Conservation (phyloP, 2,329 filamentous ascomycete genomes). For the Xylaria sp. region DNA sequence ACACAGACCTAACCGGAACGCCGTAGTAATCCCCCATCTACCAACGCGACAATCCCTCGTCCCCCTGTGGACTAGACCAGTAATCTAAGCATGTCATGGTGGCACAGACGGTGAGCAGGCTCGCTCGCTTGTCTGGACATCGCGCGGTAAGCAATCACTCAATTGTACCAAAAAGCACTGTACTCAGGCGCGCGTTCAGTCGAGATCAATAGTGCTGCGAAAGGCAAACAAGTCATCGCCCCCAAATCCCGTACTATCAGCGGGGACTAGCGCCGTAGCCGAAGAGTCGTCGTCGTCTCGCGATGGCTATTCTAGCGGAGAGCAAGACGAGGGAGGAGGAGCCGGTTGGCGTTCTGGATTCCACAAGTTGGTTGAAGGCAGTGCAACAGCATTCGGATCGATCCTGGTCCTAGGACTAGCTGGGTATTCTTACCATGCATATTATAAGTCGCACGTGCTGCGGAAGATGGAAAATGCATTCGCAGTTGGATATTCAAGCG, state of each 20-base stretch:
- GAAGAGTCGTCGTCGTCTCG: constrained; percentile 13
- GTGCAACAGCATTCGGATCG: constrained; percentile 47
- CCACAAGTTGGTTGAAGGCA: constrained; percentile 47
- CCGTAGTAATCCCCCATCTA: background rate
- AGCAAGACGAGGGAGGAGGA: constrained; percentile 1
- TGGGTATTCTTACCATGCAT: constrained; percentile 51
- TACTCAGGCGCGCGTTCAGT: constrained; percentile 14
- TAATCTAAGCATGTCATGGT: constrained; percentile 23
- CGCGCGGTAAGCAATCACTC: constrained; percentile 30
- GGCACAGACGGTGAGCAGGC: constrained; percentile 30
- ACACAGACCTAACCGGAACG: background rate
- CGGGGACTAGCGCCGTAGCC: constrained; percentile 12
- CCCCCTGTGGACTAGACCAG: background rate
- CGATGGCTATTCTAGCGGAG: constrained; percentile 8
- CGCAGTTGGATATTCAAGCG: constrained; percentile 72
- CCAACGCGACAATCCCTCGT: background rate
- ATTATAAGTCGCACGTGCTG: constrained; percentile 75
- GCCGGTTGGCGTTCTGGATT: constrained; percentile 25
- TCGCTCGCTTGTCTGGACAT: constrained; percentile 30
- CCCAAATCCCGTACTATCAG: constrained; percentile 8
- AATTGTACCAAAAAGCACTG: background rate
- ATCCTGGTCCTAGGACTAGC: constrained; percentile 47
- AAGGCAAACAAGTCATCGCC: constrained; percentile 6
- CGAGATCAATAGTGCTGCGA: constrained; percentile 17
- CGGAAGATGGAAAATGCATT: constrained; percentile 80